phyloP scores from a whole-genome alignment of 2,329 filamentous ascomycete species.

The Aphanocladium album region DNA sequence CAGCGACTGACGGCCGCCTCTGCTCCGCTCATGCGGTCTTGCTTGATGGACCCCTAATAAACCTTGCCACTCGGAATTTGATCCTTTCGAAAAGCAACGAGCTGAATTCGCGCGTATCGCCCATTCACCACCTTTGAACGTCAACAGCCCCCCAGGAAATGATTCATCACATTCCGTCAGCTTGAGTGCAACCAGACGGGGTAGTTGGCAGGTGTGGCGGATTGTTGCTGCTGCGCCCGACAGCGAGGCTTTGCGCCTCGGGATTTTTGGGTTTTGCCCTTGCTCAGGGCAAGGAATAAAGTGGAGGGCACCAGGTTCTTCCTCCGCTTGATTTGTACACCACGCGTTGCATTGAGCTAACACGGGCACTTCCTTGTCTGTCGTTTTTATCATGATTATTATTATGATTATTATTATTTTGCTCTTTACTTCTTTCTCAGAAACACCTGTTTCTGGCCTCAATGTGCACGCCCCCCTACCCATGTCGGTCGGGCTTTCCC shows the following conservation, averaged over 20 bases:
- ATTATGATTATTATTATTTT: too few relatives aligned
- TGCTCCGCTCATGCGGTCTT: neutral
- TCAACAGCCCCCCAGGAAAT: neutral
- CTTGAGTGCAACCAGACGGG: constrained; percentile 4
- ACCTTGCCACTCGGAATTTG: neutral
- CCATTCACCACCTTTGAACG: neutral
- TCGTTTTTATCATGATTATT: too few relatives aligned
- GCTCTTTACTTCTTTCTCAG: neutral
- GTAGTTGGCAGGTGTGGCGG: neutral
- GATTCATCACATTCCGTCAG: constrained; percentile 2
- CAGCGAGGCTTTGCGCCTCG: too few relatives aligned
- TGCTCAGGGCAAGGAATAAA: neutral
- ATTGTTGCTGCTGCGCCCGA: neutral
- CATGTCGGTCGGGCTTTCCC: neutral
- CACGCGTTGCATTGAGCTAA: neutral
- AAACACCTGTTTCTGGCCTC: neutral
- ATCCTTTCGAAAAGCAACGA: neutral
- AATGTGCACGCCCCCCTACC: neutral
- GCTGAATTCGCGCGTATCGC: neutral
- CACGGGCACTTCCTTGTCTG: neutral
- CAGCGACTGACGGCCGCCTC: neutral
- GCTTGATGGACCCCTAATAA: neutral
- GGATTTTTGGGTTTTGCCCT: constrained; percentile 1
- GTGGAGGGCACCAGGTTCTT: neutral
- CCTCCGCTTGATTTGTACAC: neutral